A percentile compares a stretch with the other conserved stretches of the same genome.
Conservation (phyloP, 2,329 filamentous ascomycete species). For the Biscogniauxia sp. region DNA sequence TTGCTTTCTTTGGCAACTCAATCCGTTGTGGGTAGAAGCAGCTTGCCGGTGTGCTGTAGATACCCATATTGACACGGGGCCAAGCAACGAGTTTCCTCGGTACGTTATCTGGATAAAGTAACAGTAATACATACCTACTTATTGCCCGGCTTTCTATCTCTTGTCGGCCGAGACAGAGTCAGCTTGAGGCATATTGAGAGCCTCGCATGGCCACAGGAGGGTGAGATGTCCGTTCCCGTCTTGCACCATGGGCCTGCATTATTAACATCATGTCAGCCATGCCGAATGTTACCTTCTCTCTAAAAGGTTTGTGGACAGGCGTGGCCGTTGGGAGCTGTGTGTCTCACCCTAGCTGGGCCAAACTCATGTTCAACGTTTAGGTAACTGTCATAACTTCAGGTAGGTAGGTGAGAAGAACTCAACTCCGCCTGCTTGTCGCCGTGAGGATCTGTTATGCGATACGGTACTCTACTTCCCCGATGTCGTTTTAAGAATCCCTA, state of each 20-base stretch:
- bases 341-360: background rate
- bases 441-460: background rate
- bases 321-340: background rate
- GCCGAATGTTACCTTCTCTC: background rate
- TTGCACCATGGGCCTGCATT: background rate
- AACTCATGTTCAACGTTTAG: background rate
- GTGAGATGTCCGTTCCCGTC: background rate
- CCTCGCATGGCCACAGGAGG: background rate
- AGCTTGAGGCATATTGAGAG: background rate
- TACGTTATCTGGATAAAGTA: background rate
- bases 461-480: background rate
- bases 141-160: background rate
- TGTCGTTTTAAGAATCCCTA: background rate
- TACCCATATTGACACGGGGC: too few relatives aligned
- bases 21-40: too few relatives aligned
- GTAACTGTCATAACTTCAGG: background rate
- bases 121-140: background rate
- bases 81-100: background rate
- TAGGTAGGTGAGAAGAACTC: background rate
- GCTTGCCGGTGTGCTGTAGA: too few relatives aligned
- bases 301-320: background rate
- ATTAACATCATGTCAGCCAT: background rate
- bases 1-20: too few relatives aligned
- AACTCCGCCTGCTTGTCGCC: background rate
- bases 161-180: background rate